Percentiles rank a stretch among this genome's conserved stretches.
Evolutionary conservation across 306 rosid genomes (phyloP).

Genomic region (Cucurbita maxima): DNA sequence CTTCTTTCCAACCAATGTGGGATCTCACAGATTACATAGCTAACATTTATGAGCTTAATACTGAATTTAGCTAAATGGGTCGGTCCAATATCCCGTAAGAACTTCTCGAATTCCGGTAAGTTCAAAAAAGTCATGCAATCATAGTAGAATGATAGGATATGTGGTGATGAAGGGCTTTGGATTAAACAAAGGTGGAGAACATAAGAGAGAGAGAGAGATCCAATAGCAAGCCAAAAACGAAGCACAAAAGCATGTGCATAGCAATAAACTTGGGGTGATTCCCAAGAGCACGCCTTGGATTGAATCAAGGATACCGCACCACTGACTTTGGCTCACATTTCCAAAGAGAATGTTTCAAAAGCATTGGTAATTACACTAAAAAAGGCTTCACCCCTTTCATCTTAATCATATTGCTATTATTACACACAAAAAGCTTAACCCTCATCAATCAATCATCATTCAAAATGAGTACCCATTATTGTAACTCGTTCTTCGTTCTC

Average conservation of each 20-base stretch:
- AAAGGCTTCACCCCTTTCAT: slow-evolving; percentile 18
- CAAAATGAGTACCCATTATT: neutral
- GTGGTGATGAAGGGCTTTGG: no score
- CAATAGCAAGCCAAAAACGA: slow-evolving; percentile 15
- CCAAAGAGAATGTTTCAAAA: slow-evolving; percentile 61
- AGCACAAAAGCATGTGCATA: slow-evolving; percentile 53
- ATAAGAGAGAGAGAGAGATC: neutral
- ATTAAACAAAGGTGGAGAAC: neutral
- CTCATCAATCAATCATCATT: slow-evolving; percentile 2
- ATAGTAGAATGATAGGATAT: no score
- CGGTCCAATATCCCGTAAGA: no score
- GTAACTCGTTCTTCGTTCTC: neutral
- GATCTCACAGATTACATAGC: no score
- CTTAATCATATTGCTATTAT: slow-evolving; percentile 73
- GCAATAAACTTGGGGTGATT: slow-evolving; percentile 58
- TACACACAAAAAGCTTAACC: neutral
- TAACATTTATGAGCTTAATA: no score
- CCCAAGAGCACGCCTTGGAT: slow-evolving; percentile 90
- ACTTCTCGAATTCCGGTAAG: no score
- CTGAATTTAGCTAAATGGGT: no score
- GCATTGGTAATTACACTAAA: slow-evolving; percentile 34
- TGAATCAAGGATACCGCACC: slow-evolving; percentile 88
- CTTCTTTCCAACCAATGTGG: no score
- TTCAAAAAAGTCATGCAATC: no score
- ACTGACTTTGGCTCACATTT: slow-evolving; percentile 46